phyloP scores from a whole-genome alignment of 768 basidiomycete genomes.

The Pleurotus salmoneostramineus region DNA sequence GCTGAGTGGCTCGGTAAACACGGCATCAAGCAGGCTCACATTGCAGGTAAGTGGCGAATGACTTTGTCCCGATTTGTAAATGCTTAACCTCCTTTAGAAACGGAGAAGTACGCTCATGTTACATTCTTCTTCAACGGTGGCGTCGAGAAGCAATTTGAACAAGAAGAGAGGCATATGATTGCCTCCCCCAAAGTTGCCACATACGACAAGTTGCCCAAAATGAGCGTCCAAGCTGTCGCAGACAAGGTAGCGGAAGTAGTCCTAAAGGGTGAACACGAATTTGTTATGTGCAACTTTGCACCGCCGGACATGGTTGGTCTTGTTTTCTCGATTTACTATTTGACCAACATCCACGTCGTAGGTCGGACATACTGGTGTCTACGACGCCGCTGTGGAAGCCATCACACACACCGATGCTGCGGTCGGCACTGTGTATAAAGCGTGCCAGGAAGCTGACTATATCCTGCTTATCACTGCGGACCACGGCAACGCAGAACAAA shows the following conservation, averaged over 20 bases:
- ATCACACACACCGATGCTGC: slow-evolving; percentile 87
- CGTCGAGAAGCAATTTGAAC: slow-evolving; percentile 85
- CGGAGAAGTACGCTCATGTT: slow-evolving; percentile 97
- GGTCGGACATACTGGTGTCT: slow-evolving; percentile 92
- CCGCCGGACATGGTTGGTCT: slow-evolving; percentile 87
- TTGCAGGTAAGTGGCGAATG: slow-evolving; percentile 56
- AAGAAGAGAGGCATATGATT: slow-evolving; percentile 84
- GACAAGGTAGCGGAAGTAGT: slow-evolving; percentile 91
- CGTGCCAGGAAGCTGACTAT: slow-evolving; percentile 83
- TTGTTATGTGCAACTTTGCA: slow-evolving; percentile 98
- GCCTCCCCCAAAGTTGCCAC: slow-evolving; percentile 92
- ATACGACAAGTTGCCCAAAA: slow-evolving; percentile 87
- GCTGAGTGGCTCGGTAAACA: slow-evolving; percentile 87
- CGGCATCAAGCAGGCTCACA: slow-evolving; percentile 81
- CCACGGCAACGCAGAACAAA: slow-evolving; percentile 95
- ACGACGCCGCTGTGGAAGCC: slow-evolving; percentile 87
- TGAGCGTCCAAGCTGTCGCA: slow-evolving; percentile 86
- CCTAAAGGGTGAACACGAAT: slow-evolving; percentile 65
- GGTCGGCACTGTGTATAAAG: slow-evolving; percentile 82
- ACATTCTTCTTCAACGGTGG: slow-evolving; percentile 99
- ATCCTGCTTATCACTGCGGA: slow-evolving; percentile 87
- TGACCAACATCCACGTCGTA: slow-evolving; percentile 16
- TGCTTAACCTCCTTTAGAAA: slow-evolving; percentile 45
- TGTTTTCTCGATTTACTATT: not conserved
- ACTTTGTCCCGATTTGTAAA: not conserved